Conservation (phyloP, 2,329 filamentous ascomycete species). For the Ceratocystis ficicola region DNA sequence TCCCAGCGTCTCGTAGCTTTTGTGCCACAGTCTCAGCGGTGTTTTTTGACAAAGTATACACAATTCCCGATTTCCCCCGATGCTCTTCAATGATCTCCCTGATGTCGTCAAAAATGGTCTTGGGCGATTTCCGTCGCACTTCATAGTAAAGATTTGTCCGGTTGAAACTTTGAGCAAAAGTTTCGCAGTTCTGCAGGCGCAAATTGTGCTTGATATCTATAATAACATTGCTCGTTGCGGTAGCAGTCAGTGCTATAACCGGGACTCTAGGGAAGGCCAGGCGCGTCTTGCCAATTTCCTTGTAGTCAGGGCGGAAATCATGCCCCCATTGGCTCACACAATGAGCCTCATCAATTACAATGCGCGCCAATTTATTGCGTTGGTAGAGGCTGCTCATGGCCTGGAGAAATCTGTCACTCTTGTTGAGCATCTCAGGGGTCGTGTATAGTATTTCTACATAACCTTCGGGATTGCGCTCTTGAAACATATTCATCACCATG, state of each 20-base stretch:
- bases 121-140: slow-evolving; percentile 58
- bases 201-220: slow-evolving; percentile 85
- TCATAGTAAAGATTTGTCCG: slow-evolving; percentile 89
- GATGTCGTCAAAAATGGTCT: slow-evolving; percentile 38
- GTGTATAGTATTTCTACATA: slow-evolving; percentile 83
- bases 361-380: slow-evolving; percentile 63
- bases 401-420: slow-evolving; percentile 56
- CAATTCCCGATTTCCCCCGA: slow-evolving; percentile 64
- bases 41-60: slow-evolving; percentile 82
- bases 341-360: slow-evolving; percentile 98
- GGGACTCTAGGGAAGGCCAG: slow-evolving; percentile 64
- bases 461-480: slow-evolving; percentile 54
- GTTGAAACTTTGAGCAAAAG: slow-evolving; percentile 91
- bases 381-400: slow-evolving; percentile 56
- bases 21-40: slow-evolving; percentile 69
- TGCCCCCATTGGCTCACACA: slow-evolving; percentile 99
- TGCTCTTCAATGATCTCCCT: slow-evolving; percentile 56
- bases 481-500: slow-evolving; percentile 53
- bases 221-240: slow-evolving; percentile 86
- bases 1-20: slow-evolving; percentile 51
- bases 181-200: slow-evolving; percentile 63
- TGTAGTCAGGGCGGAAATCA: slow-evolving; percentile 94
- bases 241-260: slow-evolving; percentile 89
- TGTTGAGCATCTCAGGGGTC: slow-evolving; percentile 91
- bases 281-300: slow-evolving; percentile 65